Base-by-base conservation (phyloP, 1,284 basidiomycete species). In the Fomitopsis pinicola region DNA sequence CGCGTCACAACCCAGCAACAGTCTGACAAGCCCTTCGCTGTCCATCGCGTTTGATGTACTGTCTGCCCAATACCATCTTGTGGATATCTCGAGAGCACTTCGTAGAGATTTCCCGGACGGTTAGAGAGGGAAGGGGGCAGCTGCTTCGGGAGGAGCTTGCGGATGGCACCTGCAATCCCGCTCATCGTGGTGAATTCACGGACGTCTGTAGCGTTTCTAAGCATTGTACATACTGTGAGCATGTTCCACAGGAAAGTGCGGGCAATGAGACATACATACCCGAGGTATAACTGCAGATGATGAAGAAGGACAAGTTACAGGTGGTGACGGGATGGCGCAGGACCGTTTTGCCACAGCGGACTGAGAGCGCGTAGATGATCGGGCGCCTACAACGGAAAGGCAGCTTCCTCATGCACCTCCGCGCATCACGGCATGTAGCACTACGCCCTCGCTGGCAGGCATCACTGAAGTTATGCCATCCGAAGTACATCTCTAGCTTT, bases 1-100 rank as follows among this genome's bases (percentile, higher is more conserved):
- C 82, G 78, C 7, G 89, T 91, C 52, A 94, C 80, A 55, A 84
- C 74, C 89, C 89, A 94, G 69, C 84, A 90, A 61, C 84, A 88
- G 35, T 82, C 80, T 54, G 74, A 68, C 64, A 92, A 87, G 3
- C 83, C 80, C 75, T 92, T 93, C 35, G 76, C 71, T 19, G 76
- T 76, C 92, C 92, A 94, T 59, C 91, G 81, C 52, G 78, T 78
- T 71, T 93, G 91, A 72, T 88, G 79, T 4, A 94, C 82, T 60
- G 76, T 76, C 67, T 82, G 79, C 42, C 89, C 90, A 53, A 88
- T 75, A 45, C 89, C 89, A 65, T 87, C 85, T 33, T 78, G 71
- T 19, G 90, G 87, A 45, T 86, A 79, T 56, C 87, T 81, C 8
- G 91, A 85, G 28, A 94, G 80, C 15, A 92, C 78, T 74, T 89